Percentiles rank a stretch among this genome's conserved stretches.
phyloP scores from a whole-genome alignment of 2,329 filamentous ascomycete species.

The Beauveria varroae region DNA sequence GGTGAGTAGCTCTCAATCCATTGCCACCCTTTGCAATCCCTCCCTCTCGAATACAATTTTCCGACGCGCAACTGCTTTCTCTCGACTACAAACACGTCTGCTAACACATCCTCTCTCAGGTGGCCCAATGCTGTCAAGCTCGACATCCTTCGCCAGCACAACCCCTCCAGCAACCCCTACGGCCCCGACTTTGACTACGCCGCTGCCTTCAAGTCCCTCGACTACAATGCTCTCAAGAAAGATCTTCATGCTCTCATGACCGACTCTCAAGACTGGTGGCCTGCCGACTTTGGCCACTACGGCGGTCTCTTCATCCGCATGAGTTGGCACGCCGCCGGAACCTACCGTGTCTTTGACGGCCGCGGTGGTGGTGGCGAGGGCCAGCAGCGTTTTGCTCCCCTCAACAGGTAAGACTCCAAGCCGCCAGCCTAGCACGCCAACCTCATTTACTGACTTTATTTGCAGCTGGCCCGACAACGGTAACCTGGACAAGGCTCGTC shows the following conservation, averaged over 20 bases:
- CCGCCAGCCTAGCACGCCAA: background rate
- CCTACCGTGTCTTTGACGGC: constrained; percentile 67
- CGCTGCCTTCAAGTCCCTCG: constrained; percentile 59
- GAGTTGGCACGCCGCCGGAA: constrained; percentile 76
- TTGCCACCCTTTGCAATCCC: background rate
- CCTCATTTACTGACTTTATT: constrained; percentile 18
- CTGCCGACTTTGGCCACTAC: constrained; percentile 75
- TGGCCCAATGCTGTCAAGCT: constrained; percentile 54
- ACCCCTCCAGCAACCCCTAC: constrained; percentile 54
- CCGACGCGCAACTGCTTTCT: background rate
- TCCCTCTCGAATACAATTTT: background rate
- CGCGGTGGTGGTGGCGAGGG: constrained; percentile 67
- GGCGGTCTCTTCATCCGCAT: constrained; percentile 73
- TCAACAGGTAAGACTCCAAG: constrained; percentile 41
- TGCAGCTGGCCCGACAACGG: constrained; percentile 68
- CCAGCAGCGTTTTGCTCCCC: constrained; percentile 72
- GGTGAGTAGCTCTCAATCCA: background rate
- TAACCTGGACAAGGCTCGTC: constrained; percentile 71
- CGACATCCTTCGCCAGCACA: constrained; percentile 68
- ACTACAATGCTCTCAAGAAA: constrained; percentile 66
- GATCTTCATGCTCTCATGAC: constrained; percentile 66
- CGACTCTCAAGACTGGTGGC: constrained; percentile 75
- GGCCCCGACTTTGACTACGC: constrained; percentile 64
- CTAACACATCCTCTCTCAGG: background rate
- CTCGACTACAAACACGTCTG: background rate